These are phyloP conservation scores for Schizothecium vesticola DNA, from an alignment of 495 filamentous ascomycete species.

Conservation along the genomic window DNA sequence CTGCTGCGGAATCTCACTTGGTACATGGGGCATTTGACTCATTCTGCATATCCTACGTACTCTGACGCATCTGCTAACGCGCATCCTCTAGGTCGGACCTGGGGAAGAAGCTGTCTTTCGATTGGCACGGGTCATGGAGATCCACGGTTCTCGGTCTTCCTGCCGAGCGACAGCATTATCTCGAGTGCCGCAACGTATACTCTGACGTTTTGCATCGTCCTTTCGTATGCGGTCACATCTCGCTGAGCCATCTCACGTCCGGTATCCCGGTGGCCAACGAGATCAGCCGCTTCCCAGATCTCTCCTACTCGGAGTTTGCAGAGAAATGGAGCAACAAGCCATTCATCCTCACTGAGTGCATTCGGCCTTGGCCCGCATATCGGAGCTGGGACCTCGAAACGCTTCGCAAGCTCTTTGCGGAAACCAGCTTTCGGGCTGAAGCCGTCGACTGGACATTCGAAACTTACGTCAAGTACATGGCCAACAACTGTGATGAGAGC, in stretches of 20 bases:
- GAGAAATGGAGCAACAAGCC: slow-evolving; percentile 71
- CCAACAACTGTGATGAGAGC: slow-evolving; percentile 75
- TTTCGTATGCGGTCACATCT: slow-evolving; percentile 79
- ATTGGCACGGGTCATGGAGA: slow-evolving; percentile 85
- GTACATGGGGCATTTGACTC: background rate
- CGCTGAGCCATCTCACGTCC: slow-evolving; percentile 56
- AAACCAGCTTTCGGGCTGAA: slow-evolving; percentile 77
- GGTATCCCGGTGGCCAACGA: slow-evolving; percentile 69
- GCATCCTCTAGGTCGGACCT: slow-evolving; percentile 18
- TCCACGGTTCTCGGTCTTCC: slow-evolving; percentile 68
- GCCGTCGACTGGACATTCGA: slow-evolving; percentile 85
- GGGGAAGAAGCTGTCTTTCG: slow-evolving; percentile 38
- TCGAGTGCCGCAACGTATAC: slow-evolving; percentile 75
- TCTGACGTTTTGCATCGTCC: slow-evolving; percentile 89
- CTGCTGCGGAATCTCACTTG: background rate
- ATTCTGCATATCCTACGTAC: background rate
- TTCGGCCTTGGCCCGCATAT: slow-evolving; percentile 78
- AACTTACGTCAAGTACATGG: slow-evolving; percentile 81
- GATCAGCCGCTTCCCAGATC: slow-evolving; percentile 62
- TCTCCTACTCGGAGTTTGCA: slow-evolving; percentile 69
- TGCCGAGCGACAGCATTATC: slow-evolving; percentile 37
- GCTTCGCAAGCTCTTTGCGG: slow-evolving; percentile 58
- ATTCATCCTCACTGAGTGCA: slow-evolving; percentile 83
- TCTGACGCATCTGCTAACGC: slow-evolving; percentile 11
- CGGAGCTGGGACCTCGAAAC: slow-evolving; percentile 64